Evolutionary conservation across 208 protist genomes (phyloP).

Genomic region (Trypanosoma congolense): DNA sequence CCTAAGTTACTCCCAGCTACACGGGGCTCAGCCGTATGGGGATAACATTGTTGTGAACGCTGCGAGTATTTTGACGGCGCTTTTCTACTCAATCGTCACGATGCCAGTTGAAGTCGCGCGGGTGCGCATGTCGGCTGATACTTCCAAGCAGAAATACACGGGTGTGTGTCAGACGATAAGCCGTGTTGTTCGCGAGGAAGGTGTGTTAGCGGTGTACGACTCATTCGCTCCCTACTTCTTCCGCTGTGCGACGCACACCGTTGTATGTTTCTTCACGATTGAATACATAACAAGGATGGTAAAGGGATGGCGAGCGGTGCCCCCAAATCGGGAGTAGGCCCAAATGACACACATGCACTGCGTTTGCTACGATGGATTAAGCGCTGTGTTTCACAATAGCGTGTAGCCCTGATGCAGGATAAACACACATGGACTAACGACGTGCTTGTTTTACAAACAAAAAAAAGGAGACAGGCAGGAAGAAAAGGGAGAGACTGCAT

Average conservation of each 20-base stretch:
- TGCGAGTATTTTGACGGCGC: conserved; percentile 69
- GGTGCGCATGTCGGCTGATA: conserved; percentile 86
- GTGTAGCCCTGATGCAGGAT: too few relatives aligned
- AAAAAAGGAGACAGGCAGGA: too few relatives aligned
- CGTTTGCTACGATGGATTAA: too few relatives aligned
- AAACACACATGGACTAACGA: too few relatives aligned
- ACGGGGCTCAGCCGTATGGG: conserved; percentile 18
- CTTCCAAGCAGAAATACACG: conserved; percentile 45
- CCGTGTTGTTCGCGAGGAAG: conserved; percentile 71
- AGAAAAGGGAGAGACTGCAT: too few relatives aligned
- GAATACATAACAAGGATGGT: conserved; percentile 61
- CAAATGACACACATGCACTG: too few relatives aligned
- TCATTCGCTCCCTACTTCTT: conserved; percentile 87
- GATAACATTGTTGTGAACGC: conserved; percentile 80
- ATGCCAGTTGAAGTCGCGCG: conserved; percentile 89
- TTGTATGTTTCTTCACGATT: conserved; percentile 88
- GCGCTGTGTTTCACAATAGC: too few relatives aligned
- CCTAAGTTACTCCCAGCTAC: conserved; percentile 9
- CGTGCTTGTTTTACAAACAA: too few relatives aligned
- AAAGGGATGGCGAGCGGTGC: conserved; percentile 27
- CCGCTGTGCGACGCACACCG: conserved; percentile 83
- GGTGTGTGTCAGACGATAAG: conserved; percentile 77
- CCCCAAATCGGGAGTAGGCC: too few relatives aligned
- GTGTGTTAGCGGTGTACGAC: conserved; percentile 72
- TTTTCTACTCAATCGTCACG: conserved; percentile 83